phyloP scores from a whole-genome alignment of 2,329 filamentous ascomycete species.

The Neonectria faginata region DNA sequence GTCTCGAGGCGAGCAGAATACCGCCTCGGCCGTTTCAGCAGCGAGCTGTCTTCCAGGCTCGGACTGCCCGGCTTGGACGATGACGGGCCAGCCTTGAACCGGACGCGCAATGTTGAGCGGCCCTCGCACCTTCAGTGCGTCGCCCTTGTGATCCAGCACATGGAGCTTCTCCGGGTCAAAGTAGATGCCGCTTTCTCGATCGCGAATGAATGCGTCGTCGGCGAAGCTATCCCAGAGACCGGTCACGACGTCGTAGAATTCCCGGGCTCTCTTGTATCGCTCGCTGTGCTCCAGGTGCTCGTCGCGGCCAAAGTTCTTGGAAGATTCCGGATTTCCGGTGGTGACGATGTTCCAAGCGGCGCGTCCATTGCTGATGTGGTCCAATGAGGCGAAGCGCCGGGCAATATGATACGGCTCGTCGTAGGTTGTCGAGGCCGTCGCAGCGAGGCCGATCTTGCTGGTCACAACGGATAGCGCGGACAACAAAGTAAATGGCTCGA shows the following conservation, averaged over 20 bases:
- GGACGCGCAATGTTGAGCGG: constrained; percentile 65
- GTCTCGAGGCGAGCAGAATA: constrained; percentile 63
- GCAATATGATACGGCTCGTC: constrained; percentile 67
- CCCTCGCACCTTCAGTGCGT: constrained; percentile 37
- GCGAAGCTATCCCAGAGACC: constrained; percentile 67
- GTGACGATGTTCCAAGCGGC: constrained; percentile 68
- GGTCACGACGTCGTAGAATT: constrained; percentile 66
- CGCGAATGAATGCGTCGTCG: constrained; percentile 65
- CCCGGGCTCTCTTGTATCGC: constrained; percentile 62
- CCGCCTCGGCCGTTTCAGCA: constrained; percentile 64
- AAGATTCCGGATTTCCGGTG: constrained; percentile 63
- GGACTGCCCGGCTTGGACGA: constrained; percentile 66
- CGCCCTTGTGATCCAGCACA: constrained; percentile 62
- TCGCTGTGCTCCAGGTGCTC: constrained; percentile 62
- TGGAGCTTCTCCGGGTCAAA: constrained; percentile 65
- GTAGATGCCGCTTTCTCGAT: constrained; percentile 60
- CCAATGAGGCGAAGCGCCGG: constrained; percentile 64
- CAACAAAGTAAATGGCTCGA: constrained; percentile 66
- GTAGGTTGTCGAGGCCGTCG: constrained; percentile 66
- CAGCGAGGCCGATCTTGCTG: constrained; percentile 62
- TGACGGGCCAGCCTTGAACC: constrained; percentile 66
- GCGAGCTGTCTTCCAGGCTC: constrained; percentile 64
- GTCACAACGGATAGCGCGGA: constrained; percentile 62
- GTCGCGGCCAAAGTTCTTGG: constrained; percentile 64
- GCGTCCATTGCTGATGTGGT: constrained; percentile 63